Conservation (phyloP, 2,329 filamentous ascomycete species). For the Aspergillus sp. region DNA sequence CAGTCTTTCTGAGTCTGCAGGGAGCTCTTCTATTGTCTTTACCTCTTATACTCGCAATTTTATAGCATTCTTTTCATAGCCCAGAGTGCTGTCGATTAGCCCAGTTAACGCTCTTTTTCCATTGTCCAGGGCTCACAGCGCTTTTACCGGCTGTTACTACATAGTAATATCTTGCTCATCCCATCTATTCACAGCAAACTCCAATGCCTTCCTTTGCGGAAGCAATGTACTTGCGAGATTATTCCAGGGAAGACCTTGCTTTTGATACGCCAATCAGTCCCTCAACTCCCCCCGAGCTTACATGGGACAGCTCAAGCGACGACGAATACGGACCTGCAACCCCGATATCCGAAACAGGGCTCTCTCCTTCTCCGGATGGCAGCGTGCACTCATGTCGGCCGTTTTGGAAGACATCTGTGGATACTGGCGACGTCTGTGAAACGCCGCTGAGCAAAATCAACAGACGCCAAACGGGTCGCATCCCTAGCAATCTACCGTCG, state of each 20-base stretch:
- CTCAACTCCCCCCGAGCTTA: slow-evolving; percentile 8
- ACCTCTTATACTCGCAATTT: background rate
- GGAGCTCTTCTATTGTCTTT: background rate
- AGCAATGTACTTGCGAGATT: slow-evolving; percentile 21
- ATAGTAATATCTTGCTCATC: background rate
- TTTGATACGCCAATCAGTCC: background rate
- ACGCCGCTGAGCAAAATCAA: background rate
- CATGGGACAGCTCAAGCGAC: slow-evolving; percentile 1
- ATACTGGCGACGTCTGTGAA: background rate
- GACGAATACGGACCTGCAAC: slow-evolving; percentile 5
- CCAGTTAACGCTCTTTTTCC: slow-evolving; percentile 13
- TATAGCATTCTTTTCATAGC: slow-evolving; percentile 1
- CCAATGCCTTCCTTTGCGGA: slow-evolving; percentile 6
- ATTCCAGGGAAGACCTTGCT: slow-evolving; percentile 17
- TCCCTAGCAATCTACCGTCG: background rate
- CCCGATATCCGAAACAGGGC: slow-evolving; percentile 3
- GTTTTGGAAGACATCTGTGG: background rate
- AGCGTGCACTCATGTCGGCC: background rate
- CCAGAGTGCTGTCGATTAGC: background rate
- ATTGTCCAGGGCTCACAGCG: background rate
- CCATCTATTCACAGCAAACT: slow-evolving; percentile 2
- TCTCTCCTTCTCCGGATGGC: slow-evolving; percentile 1
- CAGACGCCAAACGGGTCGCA: background rate
- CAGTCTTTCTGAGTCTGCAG: background rate
- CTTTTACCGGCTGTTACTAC: slow-evolving; percentile 1